phyloP scores from a whole-genome alignment of 202 grass and related monocot genomes.

The Schoenoplectus tabernaemontani region DNA sequence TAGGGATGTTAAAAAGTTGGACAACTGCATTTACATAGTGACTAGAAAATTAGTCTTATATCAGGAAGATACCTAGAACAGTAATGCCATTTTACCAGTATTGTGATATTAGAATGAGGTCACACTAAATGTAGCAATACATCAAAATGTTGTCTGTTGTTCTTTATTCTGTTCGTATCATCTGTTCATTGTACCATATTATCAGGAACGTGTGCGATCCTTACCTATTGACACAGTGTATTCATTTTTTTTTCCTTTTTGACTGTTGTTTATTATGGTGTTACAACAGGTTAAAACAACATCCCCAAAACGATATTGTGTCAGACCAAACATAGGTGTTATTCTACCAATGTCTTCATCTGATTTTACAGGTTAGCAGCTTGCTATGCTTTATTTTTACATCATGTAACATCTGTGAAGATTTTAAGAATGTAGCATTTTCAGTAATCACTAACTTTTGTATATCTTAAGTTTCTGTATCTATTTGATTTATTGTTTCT shows the following conservation, averaged over 20 bases:
- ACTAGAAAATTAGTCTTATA: too few relatives aligned
- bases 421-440: not conserved
- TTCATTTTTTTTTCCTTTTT: not conserved
- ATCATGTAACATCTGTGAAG: constrained; percentile 6
- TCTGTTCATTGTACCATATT: not conserved
- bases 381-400: constrained; percentile 4
- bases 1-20: too few relatives aligned
- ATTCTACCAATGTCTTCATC: constrained; percentile 71
- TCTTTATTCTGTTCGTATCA: not conserved
- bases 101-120: not conserved
- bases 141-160: not conserved
- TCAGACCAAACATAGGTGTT: constrained; percentile 91
- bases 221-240: too few relatives aligned
- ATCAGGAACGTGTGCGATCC: not conserved
- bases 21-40: too few relatives aligned
- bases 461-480: constrained; percentile 10
- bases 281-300: constrained; percentile 91
- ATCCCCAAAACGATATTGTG: constrained; percentile 95
- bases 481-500: constrained; percentile 9
- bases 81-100: too few relatives aligned
- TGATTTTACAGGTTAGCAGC: constrained; percentile 70
- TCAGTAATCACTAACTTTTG: not conserved
- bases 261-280: not conserved
- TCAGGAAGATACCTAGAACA: too few relatives aligned
- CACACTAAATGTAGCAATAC: not conserved